phyloP scores from a whole-genome alignment of 768 basidiomycete species.

The Trametes maxima region DNA sequence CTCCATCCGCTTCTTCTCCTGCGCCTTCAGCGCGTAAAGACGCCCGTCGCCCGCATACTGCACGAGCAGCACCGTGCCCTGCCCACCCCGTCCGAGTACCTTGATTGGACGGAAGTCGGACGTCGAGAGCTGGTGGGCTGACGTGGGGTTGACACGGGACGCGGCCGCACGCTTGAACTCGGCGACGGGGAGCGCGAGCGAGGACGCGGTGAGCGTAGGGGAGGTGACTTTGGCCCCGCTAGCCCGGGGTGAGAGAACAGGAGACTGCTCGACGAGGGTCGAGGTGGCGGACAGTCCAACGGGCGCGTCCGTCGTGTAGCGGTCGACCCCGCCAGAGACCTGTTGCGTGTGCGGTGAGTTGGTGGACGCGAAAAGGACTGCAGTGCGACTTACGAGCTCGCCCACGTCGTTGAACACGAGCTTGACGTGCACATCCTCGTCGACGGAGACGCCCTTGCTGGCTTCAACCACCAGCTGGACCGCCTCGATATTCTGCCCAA shows the following conservation, averaged over 20 bases:
- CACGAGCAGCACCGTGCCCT: constrained; percentile 23
- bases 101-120: constrained; percentile 21
- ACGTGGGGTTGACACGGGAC: neutral
- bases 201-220: neutral
- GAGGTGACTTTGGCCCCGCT: too few relatives aligned
- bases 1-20: constrained; percentile 13
- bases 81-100: constrained; percentile 20
- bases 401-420: constrained; percentile 11
- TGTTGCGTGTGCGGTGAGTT: neutral
- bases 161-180: constrained; percentile 1
- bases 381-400: constrained; percentile 1
- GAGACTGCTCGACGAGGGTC: constrained; percentile 9
- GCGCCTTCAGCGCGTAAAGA: constrained; percentile 23
- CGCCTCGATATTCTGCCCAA: constrained; percentile 6
- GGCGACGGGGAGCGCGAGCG: neutral
- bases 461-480: constrained; percentile 11
- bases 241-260: too few relatives aligned
- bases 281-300: neutral
- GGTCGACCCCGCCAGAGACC: constrained; percentile 5
- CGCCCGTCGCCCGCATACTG: constrained; percentile 10
- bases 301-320: neutral
- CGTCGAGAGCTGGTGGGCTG: neutral
- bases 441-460: neutral
- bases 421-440: constrained; percentile 14
- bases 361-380: neutral